A percentile compares a stretch with the other conserved stretches of the same genome.
phyloP scores from a whole-genome alignment of 306 rosid genomes.

The Rosa persica region DNA sequence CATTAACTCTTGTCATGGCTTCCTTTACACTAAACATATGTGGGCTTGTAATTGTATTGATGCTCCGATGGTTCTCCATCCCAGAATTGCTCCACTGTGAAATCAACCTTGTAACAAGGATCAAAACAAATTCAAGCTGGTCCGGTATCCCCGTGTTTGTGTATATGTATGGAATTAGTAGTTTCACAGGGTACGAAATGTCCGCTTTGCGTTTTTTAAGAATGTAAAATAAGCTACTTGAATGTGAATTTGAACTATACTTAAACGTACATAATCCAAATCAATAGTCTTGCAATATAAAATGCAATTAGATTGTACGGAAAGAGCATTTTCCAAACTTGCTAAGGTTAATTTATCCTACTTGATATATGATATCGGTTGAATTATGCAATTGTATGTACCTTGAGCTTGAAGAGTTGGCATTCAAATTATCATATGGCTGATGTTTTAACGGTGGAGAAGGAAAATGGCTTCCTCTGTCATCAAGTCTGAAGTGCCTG shows the following conservation, averaged over 20 bases:
- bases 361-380: not conserved
- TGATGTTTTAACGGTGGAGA: constrained; percentile 37
- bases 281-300: not conserved
- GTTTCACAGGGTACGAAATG: not conserved
- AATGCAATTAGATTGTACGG: too few species aligned
- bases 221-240: not conserved
- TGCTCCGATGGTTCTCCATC: constrained; percentile 4
- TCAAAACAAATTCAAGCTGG: not conserved
- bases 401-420: constrained; percentile 62
- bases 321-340: too few species aligned
- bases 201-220: not conserved
- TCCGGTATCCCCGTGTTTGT: not conserved
- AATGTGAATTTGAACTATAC: not conserved
- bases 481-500: constrained; percentile 40
- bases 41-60: constrained; percentile 7
- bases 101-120: constrained; percentile 11
- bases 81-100: constrained; percentile 9
- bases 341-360: not conserved
- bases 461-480: constrained; percentile 23
- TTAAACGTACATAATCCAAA: not conserved
- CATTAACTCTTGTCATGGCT: constrained; percentile 18
- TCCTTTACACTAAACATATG: constrained; percentile 11
- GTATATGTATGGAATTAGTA: not conserved
- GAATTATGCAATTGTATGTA: constrained; percentile 4
- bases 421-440: constrained; percentile 24